phyloP scores from a whole-genome alignment of 768 basidiomycete species.

The Tephrocybe sp. region DNA sequence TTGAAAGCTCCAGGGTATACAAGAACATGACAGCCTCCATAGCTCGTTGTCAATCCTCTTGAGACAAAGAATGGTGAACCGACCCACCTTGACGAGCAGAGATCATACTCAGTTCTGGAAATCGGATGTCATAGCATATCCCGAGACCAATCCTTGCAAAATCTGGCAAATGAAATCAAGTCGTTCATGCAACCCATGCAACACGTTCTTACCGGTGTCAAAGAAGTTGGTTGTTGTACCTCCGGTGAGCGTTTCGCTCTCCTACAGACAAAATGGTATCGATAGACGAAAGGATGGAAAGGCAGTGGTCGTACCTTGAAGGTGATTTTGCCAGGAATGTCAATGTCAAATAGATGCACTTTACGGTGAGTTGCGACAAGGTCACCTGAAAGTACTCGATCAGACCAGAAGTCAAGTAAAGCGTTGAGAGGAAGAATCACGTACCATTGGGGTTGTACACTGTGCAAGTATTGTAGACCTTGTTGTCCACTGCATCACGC shows the following conservation, averaged over 20 bases:
- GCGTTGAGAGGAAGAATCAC: not conserved
- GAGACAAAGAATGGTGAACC: not conserved
- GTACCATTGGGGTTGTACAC: conserved; percentile 81
- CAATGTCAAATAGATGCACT: conserved; percentile 96
- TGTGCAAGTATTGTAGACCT: conserved; percentile 90
- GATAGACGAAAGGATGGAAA: not conserved
- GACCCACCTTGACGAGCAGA: conserved; percentile 76
- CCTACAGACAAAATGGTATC: conserved; percentile 41
- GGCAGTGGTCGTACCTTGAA: conserved; percentile 63
- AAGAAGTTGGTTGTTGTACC: conserved; percentile 76
- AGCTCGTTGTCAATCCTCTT: no score
- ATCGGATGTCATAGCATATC: conserved; percentile 94
- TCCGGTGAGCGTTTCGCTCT: conserved; percentile 83
- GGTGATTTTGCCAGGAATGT: conserved; percentile 88
- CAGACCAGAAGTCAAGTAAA: not conserved
- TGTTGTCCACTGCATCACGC: conserved; percentile 54
- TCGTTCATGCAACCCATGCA: not conserved
- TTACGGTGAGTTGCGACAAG: conserved; percentile 89
- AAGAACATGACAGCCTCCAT: conserved; percentile 78
- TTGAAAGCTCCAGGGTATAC: conserved; percentile 97
- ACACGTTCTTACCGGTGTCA: conserved; percentile 65
- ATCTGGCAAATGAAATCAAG: conserved; percentile 42
- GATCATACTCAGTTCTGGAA: conserved; percentile 92
- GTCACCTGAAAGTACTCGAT: conserved; percentile 54
- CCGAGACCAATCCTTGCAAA: conserved; percentile 97